phyloP scores from a whole-genome alignment of 2,329 filamentous ascomycete genomes.

The Ophiostoma quercus region DNA sequence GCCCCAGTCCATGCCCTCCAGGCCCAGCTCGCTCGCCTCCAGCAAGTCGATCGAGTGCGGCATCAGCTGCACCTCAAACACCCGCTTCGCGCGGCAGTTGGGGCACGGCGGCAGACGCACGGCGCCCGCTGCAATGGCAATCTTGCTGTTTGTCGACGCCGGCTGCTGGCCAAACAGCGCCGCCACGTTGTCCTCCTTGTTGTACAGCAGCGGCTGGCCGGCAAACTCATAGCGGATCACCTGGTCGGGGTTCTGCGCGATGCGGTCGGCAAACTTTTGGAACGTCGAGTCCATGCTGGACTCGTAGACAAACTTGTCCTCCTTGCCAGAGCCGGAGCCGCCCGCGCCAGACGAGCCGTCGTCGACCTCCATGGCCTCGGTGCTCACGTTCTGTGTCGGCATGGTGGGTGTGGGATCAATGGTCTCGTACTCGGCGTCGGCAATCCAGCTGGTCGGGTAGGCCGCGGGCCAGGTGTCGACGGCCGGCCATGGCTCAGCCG shows the following conservation, averaged over 20 bases:
- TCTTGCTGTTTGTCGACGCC: slow-evolving; percentile 29
- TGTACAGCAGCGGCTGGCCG: slow-evolving; percentile 73
- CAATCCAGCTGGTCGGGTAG: slow-evolving; percentile 71
- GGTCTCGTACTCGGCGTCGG: slow-evolving; percentile 88
- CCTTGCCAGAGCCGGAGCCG: slow-evolving; percentile 39
- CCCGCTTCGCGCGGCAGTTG: slow-evolving; percentile 67
- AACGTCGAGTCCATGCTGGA: slow-evolving; percentile 69
- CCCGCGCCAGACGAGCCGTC: slow-evolving; percentile 31
- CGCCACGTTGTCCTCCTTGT: slow-evolving; percentile 68
- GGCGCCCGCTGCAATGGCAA: slow-evolving; percentile 30
- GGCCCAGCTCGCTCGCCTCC: slow-evolving; percentile 66
- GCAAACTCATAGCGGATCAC: slow-evolving; percentile 74
- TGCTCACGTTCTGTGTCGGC: slow-evolving; percentile 41
- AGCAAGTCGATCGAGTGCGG: slow-evolving; percentile 86
- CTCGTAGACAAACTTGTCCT: slow-evolving; percentile 69
- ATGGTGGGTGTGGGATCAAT: slow-evolving; percentile 54
- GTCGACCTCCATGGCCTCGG: slow-evolving; percentile 43
- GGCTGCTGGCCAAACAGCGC: slow-evolving; percentile 40
- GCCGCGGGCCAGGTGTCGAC: slow-evolving; percentile 58
- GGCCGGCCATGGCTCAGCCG: slow-evolving; percentile 70
- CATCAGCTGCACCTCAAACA: slow-evolving; percentile 89
- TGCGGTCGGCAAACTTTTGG: slow-evolving; percentile 71
- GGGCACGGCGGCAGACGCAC: slow-evolving; percentile 65
- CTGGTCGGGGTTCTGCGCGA: slow-evolving; percentile 77
- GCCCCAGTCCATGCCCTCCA: slow-evolving; percentile 97